phyloP scores from a whole-genome alignment of 805 yeast genomes.

The Candida suzukii region DNA sequence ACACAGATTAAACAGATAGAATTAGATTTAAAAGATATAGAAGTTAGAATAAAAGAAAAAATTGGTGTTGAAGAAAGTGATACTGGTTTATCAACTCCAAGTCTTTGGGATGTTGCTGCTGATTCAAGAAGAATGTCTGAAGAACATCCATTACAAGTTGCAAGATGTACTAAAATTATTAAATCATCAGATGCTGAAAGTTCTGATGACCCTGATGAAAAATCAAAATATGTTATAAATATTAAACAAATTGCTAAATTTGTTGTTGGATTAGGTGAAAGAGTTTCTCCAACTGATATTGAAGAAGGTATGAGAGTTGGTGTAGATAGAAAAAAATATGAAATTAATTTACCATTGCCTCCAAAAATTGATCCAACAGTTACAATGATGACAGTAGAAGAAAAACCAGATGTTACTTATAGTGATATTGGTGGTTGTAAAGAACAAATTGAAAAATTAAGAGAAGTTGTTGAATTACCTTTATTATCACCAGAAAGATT shows the following conservation, averaged over 20 bases:
- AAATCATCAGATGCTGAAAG: slow-evolving; percentile 40
- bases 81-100: slow-evolving; percentile 96
- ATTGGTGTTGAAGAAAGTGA: slow-evolving; percentile 93
- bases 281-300: slow-evolving; percentile 96
- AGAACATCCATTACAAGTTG: slow-evolving; percentile 96
- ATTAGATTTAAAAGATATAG: slow-evolving; percentile 78
- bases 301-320: slow-evolving; percentile 99
- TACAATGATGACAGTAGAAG: slow-evolving; percentile 99
- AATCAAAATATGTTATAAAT: slow-evolving; percentile 89
- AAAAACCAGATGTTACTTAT: slow-evolving; percentile 97
- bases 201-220: slow-evolving; percentile 47
- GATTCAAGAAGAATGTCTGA: slow-evolving; percentile 89
- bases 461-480: slow-evolving; percentile 95
- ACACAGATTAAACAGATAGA: slow-evolving; percentile 73
- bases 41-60: slow-evolving; percentile 84
- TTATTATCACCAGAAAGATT: slow-evolving; percentile 92
- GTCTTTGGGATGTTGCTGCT: slow-evolving; percentile 95
- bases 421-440: slow-evolving; percentile 98
- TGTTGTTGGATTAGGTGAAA: slow-evolving; percentile 93
- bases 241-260: slow-evolving; percentile 97
- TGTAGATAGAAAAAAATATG: slow-evolving; percentile 94
- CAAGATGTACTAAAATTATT: slow-evolving; percentile 96
- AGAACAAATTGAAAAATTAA: slow-evolving; percentile 92
- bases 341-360: slow-evolving; percentile 94
- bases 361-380: slow-evolving; percentile 97